These are phyloP conservation scores for Mucor piriformis DNA, from an alignment of 371 early-diverging fungal species.

Conservation along the genomic window DNA sequence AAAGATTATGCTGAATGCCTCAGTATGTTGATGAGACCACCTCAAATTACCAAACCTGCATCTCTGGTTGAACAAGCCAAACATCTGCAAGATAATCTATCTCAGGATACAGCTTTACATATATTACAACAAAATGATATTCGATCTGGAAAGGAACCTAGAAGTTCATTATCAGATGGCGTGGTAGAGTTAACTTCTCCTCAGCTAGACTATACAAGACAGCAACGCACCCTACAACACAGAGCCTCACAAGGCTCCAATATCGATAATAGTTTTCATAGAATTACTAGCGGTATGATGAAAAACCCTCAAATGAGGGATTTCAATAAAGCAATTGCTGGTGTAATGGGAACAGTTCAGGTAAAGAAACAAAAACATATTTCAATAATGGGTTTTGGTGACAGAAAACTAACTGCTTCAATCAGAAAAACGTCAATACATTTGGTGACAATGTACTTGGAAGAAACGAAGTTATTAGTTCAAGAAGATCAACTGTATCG, in stretches of 20 bases:
- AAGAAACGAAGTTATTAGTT: conserved; percentile 13
- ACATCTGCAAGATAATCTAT: conserved; percentile 56
- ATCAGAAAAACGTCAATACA: conserved; percentile 52
- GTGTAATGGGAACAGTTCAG: conserved; percentile 59
- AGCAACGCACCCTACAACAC: conserved; percentile 21
- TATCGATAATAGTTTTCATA: conserved; percentile 23
- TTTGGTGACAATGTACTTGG: conserved; percentile 44
- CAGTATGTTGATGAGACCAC: conserved; percentile 77
- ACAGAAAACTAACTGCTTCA: not conserved
- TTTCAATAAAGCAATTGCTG: conserved; percentile 64
- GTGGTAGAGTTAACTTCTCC: conserved; percentile 3
- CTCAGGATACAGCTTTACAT: conserved; percentile 54
- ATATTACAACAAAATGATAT: conserved; percentile 64
- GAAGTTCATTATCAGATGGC: conserved; percentile 36
- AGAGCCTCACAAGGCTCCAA: conserved; percentile 26
- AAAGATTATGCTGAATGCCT: conserved; percentile 79
- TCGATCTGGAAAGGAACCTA: conserved; percentile 54
- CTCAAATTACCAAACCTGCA: conserved; percentile 59
- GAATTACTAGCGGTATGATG: conserved; percentile 56
- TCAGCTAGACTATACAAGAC: not conserved
- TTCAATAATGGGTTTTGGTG: too few relatives aligned
- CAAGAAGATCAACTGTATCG: conserved; percentile 29
- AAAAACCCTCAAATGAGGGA: conserved; percentile 65
- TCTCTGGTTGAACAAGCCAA: conserved; percentile 70
- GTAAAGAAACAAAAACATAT: conserved; percentile 33